A percentile compares a stretch with the other conserved stretches of the same genome.
Evolutionary conservation across 2,329 filamentous ascomycete species (phyloP).

Genomic region (Apiospora rasikravindrae): DNA sequence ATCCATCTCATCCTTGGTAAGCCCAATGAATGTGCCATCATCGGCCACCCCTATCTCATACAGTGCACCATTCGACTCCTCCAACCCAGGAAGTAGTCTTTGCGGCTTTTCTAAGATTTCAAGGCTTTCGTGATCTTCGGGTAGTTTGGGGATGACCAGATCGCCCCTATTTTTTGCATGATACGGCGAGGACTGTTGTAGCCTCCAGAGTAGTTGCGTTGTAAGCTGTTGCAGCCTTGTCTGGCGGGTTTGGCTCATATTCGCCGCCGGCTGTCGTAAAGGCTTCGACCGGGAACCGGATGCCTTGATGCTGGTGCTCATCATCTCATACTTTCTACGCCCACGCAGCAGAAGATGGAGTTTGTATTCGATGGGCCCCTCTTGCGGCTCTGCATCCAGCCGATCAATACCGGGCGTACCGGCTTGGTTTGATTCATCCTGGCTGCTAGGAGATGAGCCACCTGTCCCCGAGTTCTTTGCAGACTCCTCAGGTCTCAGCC

Average conservation of each 20-base stretch:
- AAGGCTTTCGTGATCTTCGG: conserved; percentile 62
- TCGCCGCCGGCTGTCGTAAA: conserved; percentile 29
- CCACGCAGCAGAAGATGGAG: conserved; percentile 85
- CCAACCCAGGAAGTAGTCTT: conserved; percentile 76
- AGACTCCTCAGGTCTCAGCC: conserved; percentile 67
- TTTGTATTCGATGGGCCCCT: conserved; percentile 96
- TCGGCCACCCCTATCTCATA: conserved; percentile 98
- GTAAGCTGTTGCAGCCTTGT: conserved; percentile 88
- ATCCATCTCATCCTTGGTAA: conserved; percentile 89
- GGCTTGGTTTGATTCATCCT: conserved; percentile 32
- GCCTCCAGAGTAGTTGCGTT: conserved; percentile 90
- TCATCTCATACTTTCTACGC: conserved; percentile 73
- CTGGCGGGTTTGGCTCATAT: conserved; percentile 75
- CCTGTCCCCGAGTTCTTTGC: conserved; percentile 39
- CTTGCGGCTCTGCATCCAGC: conserved; percentile 88
- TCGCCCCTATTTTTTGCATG: conserved; percentile 81
- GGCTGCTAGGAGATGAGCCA: conserved; percentile 41
- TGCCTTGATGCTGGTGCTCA: conserved; percentile 62
- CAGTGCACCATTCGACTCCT: conserved; percentile 89
- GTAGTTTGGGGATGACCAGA: conserved; percentile 75
- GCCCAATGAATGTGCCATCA: conserved; percentile 86
- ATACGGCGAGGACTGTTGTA: conserved; percentile 93
- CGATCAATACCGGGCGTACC: conserved; percentile 57
- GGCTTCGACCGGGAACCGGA: conserved; percentile 38
- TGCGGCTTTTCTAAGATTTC: conserved; percentile 53